Evolutionary conservation across 805 yeast species (phyloP).

Genomic region (Jamesozyma lodderae): DNA sequence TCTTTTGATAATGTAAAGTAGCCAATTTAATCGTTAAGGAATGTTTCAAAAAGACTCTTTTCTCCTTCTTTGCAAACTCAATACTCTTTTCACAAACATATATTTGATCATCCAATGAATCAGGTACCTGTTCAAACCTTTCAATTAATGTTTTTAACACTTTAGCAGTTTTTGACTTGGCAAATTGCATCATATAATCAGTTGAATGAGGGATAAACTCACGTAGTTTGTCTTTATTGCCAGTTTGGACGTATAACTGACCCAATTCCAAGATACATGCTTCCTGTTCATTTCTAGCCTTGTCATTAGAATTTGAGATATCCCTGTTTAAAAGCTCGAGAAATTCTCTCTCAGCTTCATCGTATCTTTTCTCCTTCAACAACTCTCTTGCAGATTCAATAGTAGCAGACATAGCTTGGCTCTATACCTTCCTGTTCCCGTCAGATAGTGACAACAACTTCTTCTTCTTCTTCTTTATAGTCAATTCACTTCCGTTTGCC

Average conservation of each 20-base stretch:
- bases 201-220: constrained; percentile 61
- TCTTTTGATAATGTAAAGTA: constrained; percentile 58
- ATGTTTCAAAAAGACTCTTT: constrained; percentile 82
- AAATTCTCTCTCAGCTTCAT: constrained; percentile 54
- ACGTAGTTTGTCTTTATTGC: constrained; percentile 43
- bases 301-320: constrained; percentile 23
- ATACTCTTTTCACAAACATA: constrained; percentile 67
- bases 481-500: neutral
- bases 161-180: constrained; percentile 92
- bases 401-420: neutral
- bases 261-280: constrained; percentile 70
- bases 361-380: constrained; percentile 38
- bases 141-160: constrained; percentile 78
- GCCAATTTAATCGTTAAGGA: constrained; percentile 78
- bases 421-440: neutral
- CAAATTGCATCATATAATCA: constrained; percentile 62
- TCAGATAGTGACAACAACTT: neutral
- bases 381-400: constrained; percentile 57
- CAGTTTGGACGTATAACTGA: constrained; percentile 46
- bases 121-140: constrained; percentile 54
- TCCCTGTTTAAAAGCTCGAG: constrained; percentile 37
- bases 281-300: constrained; percentile 49
- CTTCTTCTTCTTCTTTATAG: neutral
- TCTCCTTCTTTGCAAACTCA: constrained; percentile 77
- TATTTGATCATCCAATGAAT: constrained; percentile 61